Evolutionary conservation across 805 yeast genomes (phyloP), one percentile per base, ranked within the genome.

Genomic region (Candida peoriensis): DNA sequence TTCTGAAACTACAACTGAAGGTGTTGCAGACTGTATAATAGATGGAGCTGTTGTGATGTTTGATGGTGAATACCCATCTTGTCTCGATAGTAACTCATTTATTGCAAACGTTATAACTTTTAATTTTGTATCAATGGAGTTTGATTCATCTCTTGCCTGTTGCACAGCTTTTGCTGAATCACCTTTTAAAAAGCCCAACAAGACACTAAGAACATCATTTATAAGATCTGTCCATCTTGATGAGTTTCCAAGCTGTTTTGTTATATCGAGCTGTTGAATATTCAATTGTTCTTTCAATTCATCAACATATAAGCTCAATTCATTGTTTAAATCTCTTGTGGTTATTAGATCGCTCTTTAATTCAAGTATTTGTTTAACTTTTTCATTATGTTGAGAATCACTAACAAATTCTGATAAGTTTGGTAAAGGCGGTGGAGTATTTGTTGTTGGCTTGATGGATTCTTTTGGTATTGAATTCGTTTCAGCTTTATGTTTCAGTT

Each of bases 341-440:
- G 50, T 19, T 1, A 44, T 33, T 19, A 62, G 40, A 33, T 56
- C 54, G 15, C 48, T 41, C 24, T 56, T 51, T 30, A 60, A 33
- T 2, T 48, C 52, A 5, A 47, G 21, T 6, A 54, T 27, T 34
- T 60, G 55, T 19, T 51, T 44, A 10, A 42, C 30, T 28, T 48
- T 48, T 6, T 43, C 46, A 18, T 36, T 42, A 14, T 40, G 44
- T 19, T 40, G 45, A 8, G 33, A 20, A 24, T 33, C 38, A 10
- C 24, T 28, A 17, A 29, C 20, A 5, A 27, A 24, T 13, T 29
- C 36, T 6, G 22, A n/a, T 12, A 29, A 34, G 12, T 15, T 15
- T 4, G 35, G 32, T 28, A 12, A 12, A 2, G 24, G 20, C 12
- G 21, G 29, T 8, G 9, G 15, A 3, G 24, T 14, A n/a, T 24